Base-by-base conservation (phyloP, 2,329 filamentous ascomycete species). In the Phoma herbarum region DNA sequence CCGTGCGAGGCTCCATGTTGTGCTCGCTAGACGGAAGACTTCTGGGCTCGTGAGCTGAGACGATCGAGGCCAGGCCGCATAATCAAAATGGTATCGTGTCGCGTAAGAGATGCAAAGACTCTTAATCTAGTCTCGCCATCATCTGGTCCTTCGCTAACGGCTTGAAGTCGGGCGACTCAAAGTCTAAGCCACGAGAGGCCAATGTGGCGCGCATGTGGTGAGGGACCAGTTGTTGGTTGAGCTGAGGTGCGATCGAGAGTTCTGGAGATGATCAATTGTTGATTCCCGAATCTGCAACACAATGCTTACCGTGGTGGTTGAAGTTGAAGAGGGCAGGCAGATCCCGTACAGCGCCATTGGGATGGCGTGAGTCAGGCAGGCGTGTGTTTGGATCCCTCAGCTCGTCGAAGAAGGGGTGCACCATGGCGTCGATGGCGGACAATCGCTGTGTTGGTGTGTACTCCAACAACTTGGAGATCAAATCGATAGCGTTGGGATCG, bases 321-420 rank as follows among this genome's bases (percentile, higher is more conserved):
- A 99, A 99, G 78, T 98, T 90, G 79, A 97, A 99, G 53, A 99
- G 86, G 44, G 86, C 85, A 22, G 95, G 95, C 51, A 99, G 81
- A 61, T 97, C 93, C 75, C 90, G 90, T 48, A 90, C 80, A 45
- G 90, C 85, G 61, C 90, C 90, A 67, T 90, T 91, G 62, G 91
- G 87, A 80, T 97, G 93, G 76, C 95, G 90, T 23, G 95, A 99
- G 78, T 99, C 95, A 10, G 94, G 95, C 65, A 99, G 85, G 77
- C 90, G 91, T 60, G 93, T 98, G 77, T 79, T 88, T n/a, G 93
- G 92, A 72, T 97, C 93, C 72, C 95, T 88, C 63, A 99, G 85
- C 80, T 99, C 95, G 74, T 99, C 94, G 74, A 99, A 99, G 86
- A 98, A 99, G 35, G 95, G 93, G 73, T 99, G 95, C 57, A 96